Evolutionary conservation across 192 early-diverging fungal species (phyloP).

Genomic region (Mortierella hygrophila): DNA sequence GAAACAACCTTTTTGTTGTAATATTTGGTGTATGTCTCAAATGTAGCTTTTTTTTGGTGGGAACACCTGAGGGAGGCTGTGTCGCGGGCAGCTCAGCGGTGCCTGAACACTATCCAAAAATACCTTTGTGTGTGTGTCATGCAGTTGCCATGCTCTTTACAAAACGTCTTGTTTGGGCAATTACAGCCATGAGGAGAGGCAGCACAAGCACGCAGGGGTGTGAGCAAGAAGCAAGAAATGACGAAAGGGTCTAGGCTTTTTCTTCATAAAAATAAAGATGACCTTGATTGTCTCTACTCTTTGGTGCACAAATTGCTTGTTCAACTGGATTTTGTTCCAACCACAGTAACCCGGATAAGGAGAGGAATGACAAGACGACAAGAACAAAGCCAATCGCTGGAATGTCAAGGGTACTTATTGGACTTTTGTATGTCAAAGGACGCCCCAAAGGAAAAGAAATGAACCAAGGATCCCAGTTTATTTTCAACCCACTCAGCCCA

Average conservation of each 20-base stretch:
- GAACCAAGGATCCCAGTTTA: not conserved
- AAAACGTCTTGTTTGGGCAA: not conserved
- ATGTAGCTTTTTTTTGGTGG: not conserved
- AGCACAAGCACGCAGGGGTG: not conserved
- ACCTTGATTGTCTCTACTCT: not conserved
- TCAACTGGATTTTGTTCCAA: too few relatives aligned
- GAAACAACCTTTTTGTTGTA: not conserved
- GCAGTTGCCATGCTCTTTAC: not conserved
- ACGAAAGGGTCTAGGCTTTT: not conserved
- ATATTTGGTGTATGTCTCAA: not conserved
- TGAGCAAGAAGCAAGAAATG: not conserved
- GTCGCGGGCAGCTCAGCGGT: not conserved
- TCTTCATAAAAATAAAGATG: not conserved
- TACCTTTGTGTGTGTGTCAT: slow-evolving; percentile 1
- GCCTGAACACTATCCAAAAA: slow-evolving; percentile 2
- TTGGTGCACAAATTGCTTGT: not conserved
- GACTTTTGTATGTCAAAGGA: not conserved
- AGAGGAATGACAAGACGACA: not conserved
- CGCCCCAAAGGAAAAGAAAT: not conserved
- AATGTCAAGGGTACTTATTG: not conserved
- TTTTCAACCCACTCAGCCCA: slow-evolving; percentile 6
- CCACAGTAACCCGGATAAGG: not conserved
- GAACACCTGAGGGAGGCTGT: not conserved
- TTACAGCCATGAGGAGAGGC: not conserved
- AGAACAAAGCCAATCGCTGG: not conserved